Base-by-base conservation (phyloP, 2,329 filamentous ascomycete species). In the Talaromyces verruculosus region DNA sequence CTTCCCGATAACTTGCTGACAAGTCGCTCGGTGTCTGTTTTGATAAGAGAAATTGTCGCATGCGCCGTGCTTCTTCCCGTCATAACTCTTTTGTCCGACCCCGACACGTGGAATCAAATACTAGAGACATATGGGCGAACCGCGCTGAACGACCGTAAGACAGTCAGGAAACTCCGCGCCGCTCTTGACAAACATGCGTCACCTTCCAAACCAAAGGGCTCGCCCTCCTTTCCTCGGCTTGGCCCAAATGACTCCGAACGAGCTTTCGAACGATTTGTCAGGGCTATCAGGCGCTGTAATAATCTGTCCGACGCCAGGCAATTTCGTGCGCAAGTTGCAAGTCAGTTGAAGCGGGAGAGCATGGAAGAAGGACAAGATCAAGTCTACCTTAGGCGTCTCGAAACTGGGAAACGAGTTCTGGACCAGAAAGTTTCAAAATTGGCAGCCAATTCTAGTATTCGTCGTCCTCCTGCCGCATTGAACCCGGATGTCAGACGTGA, bases 21-120 rank as follows among this genome's bases (percentile, higher is more conserved):
- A 37, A 97, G 95, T 75, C 86, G 91, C 67, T 88, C 91, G 49
- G 93, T 97, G 7, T 87, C 87, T 37, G 90, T 89, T 41, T 82
- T 99, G 63, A 85, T 97, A 67, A 89, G 91, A 71, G 96, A 99
- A 80, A 89, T 99, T 67, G 87, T 97, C n/a, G 85, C 92, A 25
- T 97, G 95, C 77, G 92, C 92, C n/a, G 89, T 99, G 45, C 82
- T 99, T 43, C 89, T 88, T 49, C 95, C 95, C 0, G 81, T 96
- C 25, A 84, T 97, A 74, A 88, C 90, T 72, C 82, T 93, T 68
- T 82, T 99, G 19, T 87, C 91, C 5, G 94, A 99, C 71, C 93
- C 96, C 1, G 96, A 99, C 80, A 96, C 91, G 8, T 99, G 94
- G 94, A 98, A 99, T 73, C 93, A 97, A 77, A 79, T 97, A 67